Conservation (phyloP, 306 rosid species). For the Glycine soja region DNA sequence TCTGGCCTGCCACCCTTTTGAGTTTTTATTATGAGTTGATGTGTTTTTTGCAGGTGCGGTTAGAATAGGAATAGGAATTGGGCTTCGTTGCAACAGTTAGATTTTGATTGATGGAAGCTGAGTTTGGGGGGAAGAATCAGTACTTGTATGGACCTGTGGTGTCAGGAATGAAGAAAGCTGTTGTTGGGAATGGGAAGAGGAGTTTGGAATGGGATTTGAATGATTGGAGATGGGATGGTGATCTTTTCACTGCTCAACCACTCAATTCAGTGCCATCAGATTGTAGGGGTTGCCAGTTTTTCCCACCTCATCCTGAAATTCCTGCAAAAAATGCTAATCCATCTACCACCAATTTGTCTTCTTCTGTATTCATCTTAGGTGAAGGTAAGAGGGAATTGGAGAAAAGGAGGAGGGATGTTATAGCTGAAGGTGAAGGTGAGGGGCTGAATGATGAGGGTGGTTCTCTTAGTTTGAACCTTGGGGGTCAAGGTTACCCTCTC, state of each 20-base stretch:
- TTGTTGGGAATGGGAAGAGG: slow-evolving; percentile 54
- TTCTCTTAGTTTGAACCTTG: slow-evolving; percentile 67
- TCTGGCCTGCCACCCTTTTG: slow-evolving; percentile 42
- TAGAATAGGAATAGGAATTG: slow-evolving; percentile 4
- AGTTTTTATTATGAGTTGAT: neutral
- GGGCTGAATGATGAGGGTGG: slow-evolving; percentile 61
- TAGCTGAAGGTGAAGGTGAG: slow-evolving; percentile 49
- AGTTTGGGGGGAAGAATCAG: slow-evolving; percentile 60
- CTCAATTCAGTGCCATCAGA: slow-evolving; percentile 64
- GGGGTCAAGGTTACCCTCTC: slow-evolving; percentile 66
- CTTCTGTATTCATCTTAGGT: slow-evolving; percentile 48
- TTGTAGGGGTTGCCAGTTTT: slow-evolving; percentile 62
- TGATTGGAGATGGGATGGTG: slow-evolving; percentile 88
- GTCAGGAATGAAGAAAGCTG: slow-evolving; percentile 53
- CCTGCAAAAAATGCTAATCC: slow-evolving; percentile 50
- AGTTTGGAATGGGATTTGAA: slow-evolving; percentile 87
- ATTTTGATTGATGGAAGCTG: slow-evolving; percentile 62
- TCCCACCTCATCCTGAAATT: slow-evolving; percentile 60
- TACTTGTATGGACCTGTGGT: slow-evolving; percentile 53
- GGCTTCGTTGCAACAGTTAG: slow-evolving; percentile 13
- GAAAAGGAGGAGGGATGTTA: slow-evolving; percentile 63
- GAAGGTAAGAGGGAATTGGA: slow-evolving; percentile 72
- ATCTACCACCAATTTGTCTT: slow-evolving; percentile 57
- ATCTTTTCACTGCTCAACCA: slow-evolving; percentile 72
- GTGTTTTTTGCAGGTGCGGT: slow-evolving; percentile 29